phyloP scores from a whole-genome alignment of 73 alveolate genomes.

The Blepharisma japonicum region DNA sequence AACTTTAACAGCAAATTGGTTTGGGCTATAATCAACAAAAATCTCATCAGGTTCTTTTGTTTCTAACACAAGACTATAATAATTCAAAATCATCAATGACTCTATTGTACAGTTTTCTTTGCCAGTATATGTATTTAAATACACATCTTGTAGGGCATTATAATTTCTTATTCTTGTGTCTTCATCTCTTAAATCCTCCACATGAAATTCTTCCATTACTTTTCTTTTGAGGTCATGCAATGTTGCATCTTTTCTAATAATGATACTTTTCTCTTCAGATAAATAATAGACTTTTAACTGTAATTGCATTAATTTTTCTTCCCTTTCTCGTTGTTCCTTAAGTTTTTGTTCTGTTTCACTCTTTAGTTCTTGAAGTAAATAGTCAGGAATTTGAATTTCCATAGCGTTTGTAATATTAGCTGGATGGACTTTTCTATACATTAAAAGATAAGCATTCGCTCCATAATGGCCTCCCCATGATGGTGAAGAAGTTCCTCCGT shows the following conservation, averaged over 20 bases:
- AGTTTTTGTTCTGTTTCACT: background rate
- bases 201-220: background rate
- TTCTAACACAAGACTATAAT: no score
- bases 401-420: background rate
- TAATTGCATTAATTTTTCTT: constrained; percentile 4
- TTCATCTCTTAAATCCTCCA: background rate
- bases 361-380: background rate
- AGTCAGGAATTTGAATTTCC: constrained; percentile 12
- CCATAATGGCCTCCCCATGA: constrained; percentile 18
- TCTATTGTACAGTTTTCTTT: background rate
- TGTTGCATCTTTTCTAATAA: background rate
- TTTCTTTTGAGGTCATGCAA: background rate
- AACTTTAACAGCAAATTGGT: no score
- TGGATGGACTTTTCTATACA: constrained; percentile 12
- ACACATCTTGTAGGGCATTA: background rate
- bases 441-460: constrained; percentile 25
- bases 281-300: background rate
- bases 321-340: background rate
- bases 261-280: background rate
- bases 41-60: no score
- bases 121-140: background rate
- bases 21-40: no score
- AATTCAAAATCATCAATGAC: no score
- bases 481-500: constrained; percentile 60
- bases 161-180: constrained; percentile 3